Evolutionary conservation across 1,139 yeast genomes (phyloP), one percentile per base, ranked within the genome.

Genomic region (Kluyveromyces marxianus): DNA sequence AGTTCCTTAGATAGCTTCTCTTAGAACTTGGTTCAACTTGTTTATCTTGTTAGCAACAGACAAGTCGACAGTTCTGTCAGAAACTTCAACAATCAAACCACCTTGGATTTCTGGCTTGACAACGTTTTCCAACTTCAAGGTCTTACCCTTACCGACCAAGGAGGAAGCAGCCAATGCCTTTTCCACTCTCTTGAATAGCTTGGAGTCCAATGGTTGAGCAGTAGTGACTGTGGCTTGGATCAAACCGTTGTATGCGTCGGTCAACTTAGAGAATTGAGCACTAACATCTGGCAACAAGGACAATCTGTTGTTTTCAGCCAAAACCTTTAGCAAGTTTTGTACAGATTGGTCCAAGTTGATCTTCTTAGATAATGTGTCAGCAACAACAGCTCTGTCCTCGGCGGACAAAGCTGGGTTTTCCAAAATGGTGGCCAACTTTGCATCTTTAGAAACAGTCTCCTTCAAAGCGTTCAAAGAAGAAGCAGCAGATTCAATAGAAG

Each of bases 221-320:
- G 96, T 84, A 57, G 96, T 89, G 65, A 94, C 87, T 59, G 85
- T 81, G 53, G 96, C 97, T 74, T 89, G 95, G 54, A 92, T 88
- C 56, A 89, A 74, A 57, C 98, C 97, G 62, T 81, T 80, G 76
- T 85, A 76, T 49, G 97, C 97, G 65, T 88, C 94, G 66, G 82
- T 81, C 65, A 92, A 81, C 59, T 79, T 70, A 55, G 78, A 75
- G 69, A 84, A 92, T 72, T 89, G 86, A 58, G 75, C 69, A 63
- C 79, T 77, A 63, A 92, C 79, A 48, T 75, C 69, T 50, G 74
- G 69, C 61, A 92, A 77, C 62, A 89, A 71, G 52, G 72, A 69
- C 69, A 92, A 79, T 74, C 98, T 84, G 83, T 90, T 89, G 83
- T 94, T 90, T 68, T 89, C 96, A 58, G 96, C 90, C 62, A 92